phyloP scores from a whole-genome alignment of 345 rosid species.

The Cardiospermum halicacabum region DNA sequence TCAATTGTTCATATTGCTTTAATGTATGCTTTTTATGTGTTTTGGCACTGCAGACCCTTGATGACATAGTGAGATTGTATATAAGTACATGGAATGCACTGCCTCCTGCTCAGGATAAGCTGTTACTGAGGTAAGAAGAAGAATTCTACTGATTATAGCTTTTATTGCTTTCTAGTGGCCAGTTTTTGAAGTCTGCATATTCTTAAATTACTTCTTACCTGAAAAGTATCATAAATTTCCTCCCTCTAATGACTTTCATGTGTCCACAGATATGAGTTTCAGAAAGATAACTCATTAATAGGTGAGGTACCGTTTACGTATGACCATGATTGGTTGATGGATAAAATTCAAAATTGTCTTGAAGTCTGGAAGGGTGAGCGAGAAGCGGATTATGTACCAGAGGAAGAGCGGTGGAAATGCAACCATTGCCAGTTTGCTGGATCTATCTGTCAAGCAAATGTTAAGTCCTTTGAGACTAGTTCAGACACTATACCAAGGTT shows the following conservation, averaged over 20 bases:
- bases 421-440: constrained; percentile 52
- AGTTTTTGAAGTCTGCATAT: background rate
- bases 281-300: constrained; percentile 56
- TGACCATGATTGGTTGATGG: constrained; percentile 50
- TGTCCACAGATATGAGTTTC: constrained; percentile 65
- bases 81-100: constrained; percentile 48
- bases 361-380: constrained; percentile 63
- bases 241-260: background rate
- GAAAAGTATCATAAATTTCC: background rate
- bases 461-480: constrained; percentile 12
- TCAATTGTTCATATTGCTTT: background rate
- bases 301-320: constrained; percentile 57
- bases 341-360: constrained; percentile 35
- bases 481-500: background rate
- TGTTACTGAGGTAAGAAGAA: constrained; percentile 53
- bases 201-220: background rate
- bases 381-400: constrained; percentile 53
- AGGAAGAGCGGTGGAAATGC: constrained; percentile 89
- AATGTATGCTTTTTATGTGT: background rate
- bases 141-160: background rate
- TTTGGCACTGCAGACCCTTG: constrained; percentile 52
- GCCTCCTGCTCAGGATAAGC: constrained; percentile 38
- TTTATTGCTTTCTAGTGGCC: background rate
- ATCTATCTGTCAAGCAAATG: constrained; percentile 36
- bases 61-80: constrained; percentile 51